Evolutionary conservation across 169 alveolate genomes (phyloP).

Genomic region (Eimeria falciformis): DNA sequence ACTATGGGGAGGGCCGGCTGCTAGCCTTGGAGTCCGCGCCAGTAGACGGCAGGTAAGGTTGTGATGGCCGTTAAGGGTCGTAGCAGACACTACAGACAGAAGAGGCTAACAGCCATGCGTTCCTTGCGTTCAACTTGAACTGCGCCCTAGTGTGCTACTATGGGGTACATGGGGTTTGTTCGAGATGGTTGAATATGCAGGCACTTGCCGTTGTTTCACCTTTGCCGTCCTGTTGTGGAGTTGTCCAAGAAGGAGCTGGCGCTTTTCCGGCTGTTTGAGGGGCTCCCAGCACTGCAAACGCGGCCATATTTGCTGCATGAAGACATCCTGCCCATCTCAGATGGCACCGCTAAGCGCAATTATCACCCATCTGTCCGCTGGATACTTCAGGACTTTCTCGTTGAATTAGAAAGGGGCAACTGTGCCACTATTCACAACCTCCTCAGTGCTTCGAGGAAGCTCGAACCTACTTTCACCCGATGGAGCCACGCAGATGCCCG

Average conservation of each 20-base stretch:
- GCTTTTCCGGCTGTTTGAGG: conserved; percentile 7
- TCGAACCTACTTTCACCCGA: not conserved
- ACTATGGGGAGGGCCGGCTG: conserved; percentile 58
- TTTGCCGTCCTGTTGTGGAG: conserved; percentile 46
- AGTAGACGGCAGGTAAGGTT: not conserved
- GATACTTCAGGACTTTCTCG: conserved; percentile 26
- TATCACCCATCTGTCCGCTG: not conserved
- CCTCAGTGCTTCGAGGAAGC: not conserved
- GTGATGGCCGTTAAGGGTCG: too few species aligned
- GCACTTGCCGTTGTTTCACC: not conserved
- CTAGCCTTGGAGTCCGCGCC: conserved; percentile 44
- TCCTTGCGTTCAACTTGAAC: too few species aligned
- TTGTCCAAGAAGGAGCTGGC: conserved; percentile 38
- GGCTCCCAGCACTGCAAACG: not conserved
- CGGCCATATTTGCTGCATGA: not conserved
- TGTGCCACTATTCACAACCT: not conserved
- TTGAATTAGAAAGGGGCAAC: not conserved
- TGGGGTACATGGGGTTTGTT: not conserved
- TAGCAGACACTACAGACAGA: too few species aligned
- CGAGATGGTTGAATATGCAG: not conserved
- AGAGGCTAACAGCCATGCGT: too few species aligned
- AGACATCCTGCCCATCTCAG: not conserved
- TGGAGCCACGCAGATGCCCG: too few species aligned
- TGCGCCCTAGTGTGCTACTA: too few species aligned
- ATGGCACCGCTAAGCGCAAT: not conserved